These are phyloP conservation scores for Cyberlindnera japonica DNA, from an alignment of 805 yeast species.

Conservation along the genomic window DNA sequence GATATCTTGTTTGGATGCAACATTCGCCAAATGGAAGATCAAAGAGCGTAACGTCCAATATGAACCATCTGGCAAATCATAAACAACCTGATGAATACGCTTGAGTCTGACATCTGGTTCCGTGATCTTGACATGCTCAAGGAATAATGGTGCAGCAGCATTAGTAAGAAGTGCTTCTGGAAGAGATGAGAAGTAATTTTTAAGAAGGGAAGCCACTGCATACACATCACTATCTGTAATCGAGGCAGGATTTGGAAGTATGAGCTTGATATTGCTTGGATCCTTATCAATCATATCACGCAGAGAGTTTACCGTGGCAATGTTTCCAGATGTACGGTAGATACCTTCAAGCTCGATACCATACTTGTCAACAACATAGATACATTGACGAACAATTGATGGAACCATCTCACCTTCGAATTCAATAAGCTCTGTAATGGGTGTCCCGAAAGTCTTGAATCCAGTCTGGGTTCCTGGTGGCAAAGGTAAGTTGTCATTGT, in stretches of 20 bases:
- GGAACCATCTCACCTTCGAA: constrained; percentile 93
- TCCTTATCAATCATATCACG: constrained; percentile 69
- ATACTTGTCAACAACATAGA: constrained; percentile 76
- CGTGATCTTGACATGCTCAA: constrained; percentile 66
- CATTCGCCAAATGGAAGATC: constrained; percentile 78
- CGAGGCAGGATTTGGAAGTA: constrained; percentile 51
- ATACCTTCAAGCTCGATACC: constrained; percentile 89
- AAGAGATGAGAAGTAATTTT: constrained; percentile 74
- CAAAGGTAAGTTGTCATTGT: constrained; percentile 26
- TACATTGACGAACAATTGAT: constrained; percentile 81
- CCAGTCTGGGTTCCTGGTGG: constrained; percentile 28
- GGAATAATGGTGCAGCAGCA: constrained; percentile 56
- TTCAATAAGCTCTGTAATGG: constrained; percentile 72
- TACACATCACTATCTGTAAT: constrained; percentile 78
- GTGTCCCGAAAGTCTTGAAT: constrained; percentile 71
- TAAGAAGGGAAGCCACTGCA: constrained; percentile 82
- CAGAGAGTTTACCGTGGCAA: constrained; percentile 66
- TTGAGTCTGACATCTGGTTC: constrained; percentile 64
- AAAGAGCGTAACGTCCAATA: constrained; percentile 87
- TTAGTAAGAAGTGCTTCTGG: constrained; percentile 83
- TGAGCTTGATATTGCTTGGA: constrained; percentile 58
- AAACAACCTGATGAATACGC: constrained; percentile 78
- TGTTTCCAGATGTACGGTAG: constrained; percentile 81
- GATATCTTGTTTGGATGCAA: constrained; percentile 54
- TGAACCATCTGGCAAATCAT: constrained; percentile 89